phyloP scores from a whole-genome alignment of 2,329 filamentous ascomycete species.

The Emmonsiellopsis sp. region DNA sequence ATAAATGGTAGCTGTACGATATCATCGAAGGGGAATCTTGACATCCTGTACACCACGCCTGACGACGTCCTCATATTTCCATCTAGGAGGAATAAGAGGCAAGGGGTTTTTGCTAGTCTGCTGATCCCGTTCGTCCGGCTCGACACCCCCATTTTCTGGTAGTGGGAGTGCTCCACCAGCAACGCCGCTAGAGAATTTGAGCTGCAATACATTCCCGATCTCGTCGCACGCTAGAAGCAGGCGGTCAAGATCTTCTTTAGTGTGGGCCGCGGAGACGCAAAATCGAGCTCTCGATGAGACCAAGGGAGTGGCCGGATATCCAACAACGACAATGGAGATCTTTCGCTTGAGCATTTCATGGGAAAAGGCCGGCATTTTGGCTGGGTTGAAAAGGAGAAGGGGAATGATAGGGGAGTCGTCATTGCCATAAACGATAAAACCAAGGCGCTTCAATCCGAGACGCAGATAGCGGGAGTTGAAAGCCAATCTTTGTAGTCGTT shows the following conservation, averaged over 20 bases:
- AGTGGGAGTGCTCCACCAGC: conserved; percentile 76
- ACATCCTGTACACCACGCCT: conserved; percentile 64
- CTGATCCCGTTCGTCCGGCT: conserved; percentile 61
- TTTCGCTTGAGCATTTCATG: conserved; percentile 98
- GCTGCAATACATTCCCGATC: conserved; percentile 79
- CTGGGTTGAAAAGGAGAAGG: conserved; percentile 91
- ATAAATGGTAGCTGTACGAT: conserved; percentile 2
- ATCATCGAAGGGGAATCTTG: conserved; percentile 59
- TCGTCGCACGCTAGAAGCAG: conserved; percentile 84
- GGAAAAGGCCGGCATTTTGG: conserved; percentile 96
- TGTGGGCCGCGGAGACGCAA: conserved; percentile 92
- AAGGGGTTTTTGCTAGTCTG: conserved; percentile 45
- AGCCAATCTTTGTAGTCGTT: conserved; percentile 86
- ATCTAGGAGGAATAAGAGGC: conserved; percentile 58
- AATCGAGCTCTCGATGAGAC: conserved; percentile 92
- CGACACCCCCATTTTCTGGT: conserved; percentile 55
- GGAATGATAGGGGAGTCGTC: conserved; percentile 97
- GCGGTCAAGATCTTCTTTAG: conserved; percentile 94
- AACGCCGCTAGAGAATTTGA: conserved; percentile 95
- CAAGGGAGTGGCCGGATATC: conserved; percentile 90
- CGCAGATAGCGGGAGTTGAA: conserved; percentile 99
- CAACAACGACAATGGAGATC: conserved; percentile 94
- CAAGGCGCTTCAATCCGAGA: conserved; percentile 89
- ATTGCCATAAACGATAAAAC: conserved; percentile 93
- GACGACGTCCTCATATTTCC: conserved; percentile 67